A percentile compares a stretch with the other conserved stretches of the same genome.
These are phyloP conservation scores for Haplosporangium gracile DNA, from an alignment of 192 early-diverging fungal species.

Conservation along the genomic window DNA sequence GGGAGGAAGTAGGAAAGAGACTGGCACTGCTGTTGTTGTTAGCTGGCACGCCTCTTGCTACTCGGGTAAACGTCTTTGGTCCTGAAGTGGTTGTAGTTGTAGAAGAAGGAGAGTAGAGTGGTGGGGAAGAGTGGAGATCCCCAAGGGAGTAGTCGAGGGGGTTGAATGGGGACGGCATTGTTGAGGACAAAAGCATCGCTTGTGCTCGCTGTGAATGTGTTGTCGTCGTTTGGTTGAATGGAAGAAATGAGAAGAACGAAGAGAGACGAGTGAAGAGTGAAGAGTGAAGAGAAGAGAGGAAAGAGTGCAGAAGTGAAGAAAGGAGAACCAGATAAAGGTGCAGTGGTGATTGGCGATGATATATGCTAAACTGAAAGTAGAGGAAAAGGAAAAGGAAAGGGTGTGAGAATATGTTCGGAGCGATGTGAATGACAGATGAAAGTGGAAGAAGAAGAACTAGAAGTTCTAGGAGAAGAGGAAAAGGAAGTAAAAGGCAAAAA, in stretches of 20 bases:
- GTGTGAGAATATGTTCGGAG: not conserved
- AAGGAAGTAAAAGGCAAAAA: not conserved
- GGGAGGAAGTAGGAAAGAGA: not conserved
- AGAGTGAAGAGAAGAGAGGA: not conserved
- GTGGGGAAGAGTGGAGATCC: constrained; percentile 5
- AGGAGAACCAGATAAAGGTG: not conserved
- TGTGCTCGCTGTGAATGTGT: constrained; percentile 85
- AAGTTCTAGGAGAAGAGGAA: not conserved
- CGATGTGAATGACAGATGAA: not conserved
- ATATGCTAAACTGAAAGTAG: not conserved
- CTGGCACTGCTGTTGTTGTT: not conserved
- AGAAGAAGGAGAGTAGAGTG: not conserved
- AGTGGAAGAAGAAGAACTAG: not conserved
- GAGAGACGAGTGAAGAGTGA: constrained; percentile 69
- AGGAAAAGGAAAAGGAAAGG: not conserved
- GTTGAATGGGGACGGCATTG: constrained; percentile 8
- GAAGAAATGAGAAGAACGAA: constrained; percentile 68
- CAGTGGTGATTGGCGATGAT: not conserved
- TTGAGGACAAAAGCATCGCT: not conserved
- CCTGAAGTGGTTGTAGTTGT: not conserved
- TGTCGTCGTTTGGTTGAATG: constrained; percentile 54
- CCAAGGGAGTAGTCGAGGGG: constrained; percentile 3
- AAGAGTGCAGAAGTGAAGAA: not conserved
- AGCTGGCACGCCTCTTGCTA: not conserved
- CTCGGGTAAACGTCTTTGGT: constrained; percentile 27